Conservation (phyloP, 108 stramenopile genomes). For the Mediolabrus comicus region DNA sequence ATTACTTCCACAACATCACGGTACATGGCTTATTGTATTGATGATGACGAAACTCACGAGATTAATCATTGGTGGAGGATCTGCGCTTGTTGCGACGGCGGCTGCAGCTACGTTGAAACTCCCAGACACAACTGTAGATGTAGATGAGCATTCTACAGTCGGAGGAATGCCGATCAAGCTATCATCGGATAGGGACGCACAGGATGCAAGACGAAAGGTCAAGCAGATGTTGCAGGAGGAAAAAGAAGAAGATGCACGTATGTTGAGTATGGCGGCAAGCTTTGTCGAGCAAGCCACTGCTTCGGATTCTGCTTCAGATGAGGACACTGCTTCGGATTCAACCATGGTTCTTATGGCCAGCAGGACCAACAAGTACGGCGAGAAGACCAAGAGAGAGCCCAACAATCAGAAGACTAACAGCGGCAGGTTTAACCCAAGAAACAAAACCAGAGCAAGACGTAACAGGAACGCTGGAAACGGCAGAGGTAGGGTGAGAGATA, state of each 20-base stretch:
- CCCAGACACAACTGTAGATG: no score
- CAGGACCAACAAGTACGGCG: background rate
- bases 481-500: background rate
- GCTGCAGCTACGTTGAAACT: background rate
- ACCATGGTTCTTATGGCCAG: background rate
- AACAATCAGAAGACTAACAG: no score
- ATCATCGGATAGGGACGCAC: background rate
- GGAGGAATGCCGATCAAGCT: background rate
- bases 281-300: background rate
- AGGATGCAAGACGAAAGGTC: background rate
- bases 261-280: background rate
- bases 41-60: background rate
- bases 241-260: background rate
- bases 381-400: background rate
- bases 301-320: no score
- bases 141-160: background rate
- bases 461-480: background rate
- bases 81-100: background rate
- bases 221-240: background rate
- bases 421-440: no score
- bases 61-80: background rate
- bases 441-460: background rate
- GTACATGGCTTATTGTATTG: background rate
- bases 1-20: background rate
- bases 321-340: background rate